These are phyloP conservation scores for Cytospora chrysosperma DNA, from an alignment of 2,329 filamentous ascomycete species.

Conservation along the genomic window DNA sequence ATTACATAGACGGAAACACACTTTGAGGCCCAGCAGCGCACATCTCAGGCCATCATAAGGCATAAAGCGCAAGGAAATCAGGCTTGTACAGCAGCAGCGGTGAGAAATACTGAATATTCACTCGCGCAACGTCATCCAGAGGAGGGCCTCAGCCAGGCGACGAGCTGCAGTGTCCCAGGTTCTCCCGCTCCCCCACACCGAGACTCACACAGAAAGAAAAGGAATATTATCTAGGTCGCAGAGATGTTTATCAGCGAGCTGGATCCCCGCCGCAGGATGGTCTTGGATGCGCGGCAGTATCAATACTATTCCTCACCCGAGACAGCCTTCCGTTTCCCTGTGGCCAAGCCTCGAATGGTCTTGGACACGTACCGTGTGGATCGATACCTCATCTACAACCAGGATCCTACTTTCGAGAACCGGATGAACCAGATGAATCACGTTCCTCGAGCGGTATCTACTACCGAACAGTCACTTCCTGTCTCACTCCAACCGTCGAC, in stretches of 20 bases:
- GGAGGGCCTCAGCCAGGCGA: constrained; percentile 2
- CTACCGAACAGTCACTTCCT: not conserved
- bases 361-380: not conserved
- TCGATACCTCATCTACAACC: not conserved
- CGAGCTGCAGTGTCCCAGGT: not conserved
- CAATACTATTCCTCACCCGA: not conserved
- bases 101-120: constrained; percentile 1
- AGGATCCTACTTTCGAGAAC: not conserved
- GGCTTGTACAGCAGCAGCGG: constrained; percentile 12
- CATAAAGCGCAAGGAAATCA: not conserved
- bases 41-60: not conserved
- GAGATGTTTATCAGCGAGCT: not conserved
- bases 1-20: not conserved
- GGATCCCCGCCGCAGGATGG: not conserved
- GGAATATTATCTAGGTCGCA: not conserved
- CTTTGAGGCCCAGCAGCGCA: not conserved
- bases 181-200: no score
- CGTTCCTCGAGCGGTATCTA: not conserved
- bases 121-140: not conserved
- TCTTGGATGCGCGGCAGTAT: not conserved
- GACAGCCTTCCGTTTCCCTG: not conserved
- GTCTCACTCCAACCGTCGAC: not conserved
- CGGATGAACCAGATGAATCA: not conserved
- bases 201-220: not conserved
- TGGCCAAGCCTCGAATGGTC: not conserved